Conservation (phyloP, 2,329 filamentous ascomycete genomes). For the Colletotrichum acutatum region DNA sequence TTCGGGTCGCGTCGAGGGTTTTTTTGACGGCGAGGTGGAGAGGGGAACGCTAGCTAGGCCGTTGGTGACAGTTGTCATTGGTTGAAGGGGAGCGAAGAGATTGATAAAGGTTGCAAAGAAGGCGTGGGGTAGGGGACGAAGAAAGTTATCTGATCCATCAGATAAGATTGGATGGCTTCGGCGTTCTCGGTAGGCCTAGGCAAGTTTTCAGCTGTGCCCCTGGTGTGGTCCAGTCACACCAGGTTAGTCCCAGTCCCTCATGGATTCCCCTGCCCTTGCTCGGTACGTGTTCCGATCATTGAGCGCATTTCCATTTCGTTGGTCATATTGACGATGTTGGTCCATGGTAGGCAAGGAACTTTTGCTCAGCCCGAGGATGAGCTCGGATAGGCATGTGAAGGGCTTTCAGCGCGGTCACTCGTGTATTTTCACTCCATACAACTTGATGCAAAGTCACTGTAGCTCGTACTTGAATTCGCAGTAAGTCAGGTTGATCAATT, state of each 20-base stretch:
- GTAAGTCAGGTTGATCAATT: too few species aligned
- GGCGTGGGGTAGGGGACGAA: not conserved
- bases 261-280: slow-evolving; percentile 1
- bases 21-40: slow-evolving; percentile 24
- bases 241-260: not conserved
- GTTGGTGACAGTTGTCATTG: not conserved
- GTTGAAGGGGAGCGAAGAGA: not conserved
- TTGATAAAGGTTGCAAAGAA: slow-evolving; percentile 22
- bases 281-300: slow-evolving; percentile 10
- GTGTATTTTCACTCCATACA: too few species aligned
- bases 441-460: too few species aligned
- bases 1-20: not conserved
- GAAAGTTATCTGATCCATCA: slow-evolving; percentile 31
- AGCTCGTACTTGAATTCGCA: too few species aligned
- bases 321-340: not conserved
- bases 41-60: not conserved
- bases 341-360: not conserved
- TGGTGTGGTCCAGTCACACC: not conserved
- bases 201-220: slow-evolving; percentile 18
- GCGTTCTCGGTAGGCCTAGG: not conserved
- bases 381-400: not conserved
- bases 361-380: not conserved
- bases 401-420: not conserved
- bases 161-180: slow-evolving; percentile 29
- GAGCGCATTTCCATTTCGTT: not conserved